Evolutionary conservation across 106 monocot species (phyloP).

Genomic region (Apostasia ramifera): DNA sequence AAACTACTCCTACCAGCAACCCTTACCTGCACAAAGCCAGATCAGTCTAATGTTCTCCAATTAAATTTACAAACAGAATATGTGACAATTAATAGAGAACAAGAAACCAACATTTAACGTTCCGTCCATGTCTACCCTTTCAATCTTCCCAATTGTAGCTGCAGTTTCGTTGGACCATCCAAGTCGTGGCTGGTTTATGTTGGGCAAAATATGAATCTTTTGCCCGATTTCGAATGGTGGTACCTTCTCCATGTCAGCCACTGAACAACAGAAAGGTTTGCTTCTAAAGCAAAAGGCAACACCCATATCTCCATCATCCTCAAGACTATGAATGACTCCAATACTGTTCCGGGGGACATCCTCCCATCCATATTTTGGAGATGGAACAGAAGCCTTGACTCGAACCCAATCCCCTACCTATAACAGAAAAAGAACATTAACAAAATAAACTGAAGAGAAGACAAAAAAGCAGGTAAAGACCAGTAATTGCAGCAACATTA

Average conservation of each 20-base stretch:
- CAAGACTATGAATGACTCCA: conserved; percentile 87
- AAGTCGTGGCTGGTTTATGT: conserved; percentile 66
- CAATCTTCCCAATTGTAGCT: conserved; percentile 74
- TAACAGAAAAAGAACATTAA: neutral
- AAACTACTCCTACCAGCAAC: conserved; percentile 78
- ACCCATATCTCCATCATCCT: conserved; percentile 92
- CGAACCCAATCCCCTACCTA: conserved; percentile 98
- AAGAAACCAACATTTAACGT: conserved; percentile 70
- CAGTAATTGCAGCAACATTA: neutral
- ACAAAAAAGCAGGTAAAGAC: neutral
- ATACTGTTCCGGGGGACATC: conserved; percentile 88
- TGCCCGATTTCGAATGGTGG: conserved; percentile 74
- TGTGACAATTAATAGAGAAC: neutral
- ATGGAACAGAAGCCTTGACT: conserved; percentile 85
- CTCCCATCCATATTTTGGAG: conserved; percentile 99
- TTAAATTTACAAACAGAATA: neutral
- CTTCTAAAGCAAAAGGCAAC: conserved; percentile 87
- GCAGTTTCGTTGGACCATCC: conserved; percentile 97
- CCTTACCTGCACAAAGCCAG: conserved; percentile 52
- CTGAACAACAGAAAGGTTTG: conserved; percentile 80
- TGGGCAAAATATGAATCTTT: conserved; percentile 72
- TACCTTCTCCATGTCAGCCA: conserved; percentile 92
- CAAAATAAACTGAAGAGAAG: neutral
- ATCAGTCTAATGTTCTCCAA: neutral
- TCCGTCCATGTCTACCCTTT: conserved; percentile 96